These are phyloP conservation scores for Serendipita sp. DNA, from an alignment of 768 basidiomycete genomes.

Conservation along the genomic window DNA sequence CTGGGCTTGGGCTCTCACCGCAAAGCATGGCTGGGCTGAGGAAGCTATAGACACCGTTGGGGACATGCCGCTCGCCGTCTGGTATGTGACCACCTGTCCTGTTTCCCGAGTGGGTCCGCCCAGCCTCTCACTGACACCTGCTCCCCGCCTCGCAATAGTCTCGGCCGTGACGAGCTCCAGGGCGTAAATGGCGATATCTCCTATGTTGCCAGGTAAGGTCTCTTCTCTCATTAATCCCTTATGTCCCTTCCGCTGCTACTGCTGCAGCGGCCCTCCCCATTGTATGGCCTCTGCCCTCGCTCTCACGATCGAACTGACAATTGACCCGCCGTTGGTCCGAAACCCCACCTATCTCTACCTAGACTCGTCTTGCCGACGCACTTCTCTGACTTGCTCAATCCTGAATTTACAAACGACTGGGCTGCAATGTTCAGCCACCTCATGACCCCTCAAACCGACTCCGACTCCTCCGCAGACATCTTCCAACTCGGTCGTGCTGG, in stretches of 20 bases:
- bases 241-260: not conserved
- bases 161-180: constrained; percentile 4
- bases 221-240: not conserved
- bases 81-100: not conserved
- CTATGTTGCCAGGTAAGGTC: not conserved
- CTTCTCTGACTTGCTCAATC: constrained; percentile 1
- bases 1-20: constrained; percentile 4
- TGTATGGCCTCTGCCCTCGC: no score
- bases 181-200: constrained; percentile 1
- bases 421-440: constrained; percentile 5
- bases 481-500: constrained; percentile 5
- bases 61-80: constrained; percentile 4
- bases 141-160: not conserved
- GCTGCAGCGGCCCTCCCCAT: no score
- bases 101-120: not conserved
- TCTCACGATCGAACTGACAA: no score
- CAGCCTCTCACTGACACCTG: not conserved
- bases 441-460: not conserved
- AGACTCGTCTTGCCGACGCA: constrained; percentile 1
- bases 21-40: constrained; percentile 3
- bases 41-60: constrained; percentile 1
- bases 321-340: no score
- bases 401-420: constrained; percentile 5
- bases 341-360: not conserved
- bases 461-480: not conserved